phyloP scores from a whole-genome alignment of 345 rosid genomes.

The Rhizophora apiculata region DNA sequence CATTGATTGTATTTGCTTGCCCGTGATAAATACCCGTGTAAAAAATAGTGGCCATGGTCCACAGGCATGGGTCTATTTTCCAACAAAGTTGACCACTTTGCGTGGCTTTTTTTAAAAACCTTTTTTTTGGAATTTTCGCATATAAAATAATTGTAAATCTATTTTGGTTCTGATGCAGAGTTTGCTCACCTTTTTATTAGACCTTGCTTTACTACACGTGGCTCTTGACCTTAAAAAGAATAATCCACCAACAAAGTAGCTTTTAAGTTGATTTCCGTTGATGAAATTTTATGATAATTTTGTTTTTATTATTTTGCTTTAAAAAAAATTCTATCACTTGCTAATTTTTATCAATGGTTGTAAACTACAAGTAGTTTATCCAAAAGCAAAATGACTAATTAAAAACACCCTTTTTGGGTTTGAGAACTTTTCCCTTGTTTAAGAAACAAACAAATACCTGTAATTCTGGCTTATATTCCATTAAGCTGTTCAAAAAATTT shows the following conservation, averaged over 20 bases:
- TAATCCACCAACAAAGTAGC: background rate
- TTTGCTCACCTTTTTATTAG: background rate
- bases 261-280: background rate
- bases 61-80: constrained; percentile 23
- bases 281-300: background rate
- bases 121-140: constrained; percentile 1
- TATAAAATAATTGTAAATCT: background rate
- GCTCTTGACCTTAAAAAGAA: background rate
- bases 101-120: background rate
- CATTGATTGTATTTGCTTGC: constrained; percentile 27
- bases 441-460: too few species aligned
- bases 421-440: too few species aligned
- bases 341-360: too few species aligned
- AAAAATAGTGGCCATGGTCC: constrained; percentile 32
- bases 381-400: too few species aligned
- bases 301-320: too few species aligned
- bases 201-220: background rate
- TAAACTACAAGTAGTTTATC: too few species aligned
- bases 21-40: constrained; percentile 22
- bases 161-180: background rate
- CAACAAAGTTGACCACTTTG: constrained; percentile 16
- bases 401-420: too few species aligned
- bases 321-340: too few species aligned
- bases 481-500: too few species aligned
- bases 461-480: too few species aligned